These are phyloP conservation scores for Hevea brasiliensis DNA, from an alignment of 345 rosid genomes.

Conservation along the genomic window DNA sequence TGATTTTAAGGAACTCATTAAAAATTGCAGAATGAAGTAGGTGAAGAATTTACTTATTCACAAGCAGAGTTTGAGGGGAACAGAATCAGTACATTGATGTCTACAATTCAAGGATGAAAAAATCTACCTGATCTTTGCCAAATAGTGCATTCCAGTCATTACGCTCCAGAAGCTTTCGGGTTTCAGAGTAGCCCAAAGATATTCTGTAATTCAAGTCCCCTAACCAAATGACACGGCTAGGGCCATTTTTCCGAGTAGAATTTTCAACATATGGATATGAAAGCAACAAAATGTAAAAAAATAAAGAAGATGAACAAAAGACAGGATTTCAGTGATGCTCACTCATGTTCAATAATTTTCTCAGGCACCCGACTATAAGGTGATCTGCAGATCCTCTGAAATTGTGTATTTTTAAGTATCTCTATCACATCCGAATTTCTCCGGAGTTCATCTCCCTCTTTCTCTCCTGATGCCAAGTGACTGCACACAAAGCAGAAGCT, in stretches of 20 bases:
- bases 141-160: constrained; percentile 64
- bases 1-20: too few species aligned
- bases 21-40: too few species aligned
- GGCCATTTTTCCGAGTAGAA: constrained; percentile 10
- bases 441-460: constrained; percentile 88
- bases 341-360: constrained; percentile 79
- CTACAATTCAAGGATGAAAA: too few species aligned
- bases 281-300: not conserved
- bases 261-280: not conserved
- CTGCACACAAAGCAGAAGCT: constrained; percentile 88
- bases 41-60: too few species aligned
- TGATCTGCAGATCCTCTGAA: constrained; percentile 63
- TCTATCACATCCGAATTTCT: constrained; percentile 80
- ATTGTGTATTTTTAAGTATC: constrained; percentile 82
- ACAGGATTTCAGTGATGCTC: constrained; percentile 29
- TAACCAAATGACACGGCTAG: constrained; percentile 82
- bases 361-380: constrained; percentile 54
- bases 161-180: constrained; percentile 57
- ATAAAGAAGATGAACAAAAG: not conserved
- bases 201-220: constrained; percentile 96
- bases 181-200: constrained; percentile 76
- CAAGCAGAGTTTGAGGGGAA: too few species aligned
- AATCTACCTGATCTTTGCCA: constrained; percentile 82
- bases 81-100: too few species aligned
- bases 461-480: constrained; percentile 95